Conservation (phyloP, 2,329 filamentous ascomycete species). For the Alternaria ethzedia region DNA sequence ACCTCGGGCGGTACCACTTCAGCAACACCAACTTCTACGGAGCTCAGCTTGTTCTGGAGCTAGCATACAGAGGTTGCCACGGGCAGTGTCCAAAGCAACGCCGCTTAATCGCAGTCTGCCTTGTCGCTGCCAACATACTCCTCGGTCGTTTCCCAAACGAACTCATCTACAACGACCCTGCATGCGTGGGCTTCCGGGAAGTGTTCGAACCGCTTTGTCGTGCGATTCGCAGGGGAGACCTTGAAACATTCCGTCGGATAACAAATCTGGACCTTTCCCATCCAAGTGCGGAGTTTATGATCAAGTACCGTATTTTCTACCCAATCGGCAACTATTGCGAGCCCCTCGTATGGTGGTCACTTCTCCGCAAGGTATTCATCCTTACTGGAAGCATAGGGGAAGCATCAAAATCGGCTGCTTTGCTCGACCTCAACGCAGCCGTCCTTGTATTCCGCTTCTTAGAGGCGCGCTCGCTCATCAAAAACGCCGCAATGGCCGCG, state of each 20-base stretch:
- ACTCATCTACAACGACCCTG: slow-evolving; percentile 70
- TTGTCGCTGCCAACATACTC: slow-evolving; percentile 82
- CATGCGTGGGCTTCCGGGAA: slow-evolving; percentile 68
- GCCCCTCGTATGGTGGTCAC: slow-evolving; percentile 81
- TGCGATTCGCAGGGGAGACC: slow-evolving; percentile 76
- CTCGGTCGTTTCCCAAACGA: slow-evolving; percentile 81
- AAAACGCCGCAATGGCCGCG: slow-evolving; percentile 33
- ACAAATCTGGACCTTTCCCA: slow-evolving; percentile 56
- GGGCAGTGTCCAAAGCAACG: slow-evolving; percentile 67
- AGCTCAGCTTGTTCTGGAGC: slow-evolving; percentile 75
- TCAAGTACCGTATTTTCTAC: slow-evolving; percentile 75
- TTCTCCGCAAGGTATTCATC: slow-evolving; percentile 79
- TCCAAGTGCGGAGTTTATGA: slow-evolving; percentile 66
- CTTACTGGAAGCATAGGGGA: slow-evolving; percentile 74
- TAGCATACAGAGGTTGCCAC: slow-evolving; percentile 78
- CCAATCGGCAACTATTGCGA: slow-evolving; percentile 79
- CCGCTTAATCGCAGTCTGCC: slow-evolving; percentile 79
- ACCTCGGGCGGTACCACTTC: slow-evolving; percentile 89
- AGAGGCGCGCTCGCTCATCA: slow-evolving; percentile 59
- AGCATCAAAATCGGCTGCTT: slow-evolving; percentile 62
- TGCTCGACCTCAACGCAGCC: slow-evolving; percentile 74
- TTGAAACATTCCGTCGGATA: slow-evolving; percentile 73
- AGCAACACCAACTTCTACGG: slow-evolving; percentile 82
- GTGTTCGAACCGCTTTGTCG: slow-evolving; percentile 76
- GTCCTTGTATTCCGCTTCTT: slow-evolving; percentile 68